These are phyloP conservation scores for Tylopilus intermedius DNA, from an alignment of 768 basidiomycete genomes.

Conservation along the genomic window DNA sequence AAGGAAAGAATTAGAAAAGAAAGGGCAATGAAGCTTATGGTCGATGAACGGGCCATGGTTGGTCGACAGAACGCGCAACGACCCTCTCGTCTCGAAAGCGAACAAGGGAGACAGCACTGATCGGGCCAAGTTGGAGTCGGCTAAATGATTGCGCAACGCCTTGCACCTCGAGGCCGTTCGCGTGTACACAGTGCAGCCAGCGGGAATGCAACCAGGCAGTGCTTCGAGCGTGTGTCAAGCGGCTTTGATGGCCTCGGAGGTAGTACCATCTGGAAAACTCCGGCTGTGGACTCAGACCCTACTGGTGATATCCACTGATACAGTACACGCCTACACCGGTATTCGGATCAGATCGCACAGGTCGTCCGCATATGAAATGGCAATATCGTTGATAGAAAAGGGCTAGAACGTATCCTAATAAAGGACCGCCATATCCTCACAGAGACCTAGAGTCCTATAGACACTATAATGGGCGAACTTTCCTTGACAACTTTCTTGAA, in stretches of 20 bases:
- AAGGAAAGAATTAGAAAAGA: slow-evolving; percentile 28
- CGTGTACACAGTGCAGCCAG: slow-evolving; percentile 21
- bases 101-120: slow-evolving; percentile 1
- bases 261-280: not conserved
- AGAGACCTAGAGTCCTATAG: slow-evolving; percentile 17
- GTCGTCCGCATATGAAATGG: not conserved
- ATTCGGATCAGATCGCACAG: not conserved
- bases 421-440: not conserved
- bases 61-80: not conserved
- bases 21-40: slow-evolving; percentile 17
- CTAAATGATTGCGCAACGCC: slow-evolving; percentile 19
- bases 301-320: not conserved
- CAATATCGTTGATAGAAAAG: not conserved
- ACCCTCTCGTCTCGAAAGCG: slow-evolving; percentile 5
- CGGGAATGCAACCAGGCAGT: slow-evolving; percentile 19
- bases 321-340: not conserved
- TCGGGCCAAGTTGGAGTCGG: slow-evolving; percentile 13
- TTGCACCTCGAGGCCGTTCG: slow-evolving; percentile 22
- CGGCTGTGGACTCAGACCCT: not conserved
- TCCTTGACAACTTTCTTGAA: slow-evolving; percentile 45
- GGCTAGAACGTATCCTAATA: not conserved
- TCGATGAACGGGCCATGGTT: slow-evolving; percentile 23
- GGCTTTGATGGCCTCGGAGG: not conserved
- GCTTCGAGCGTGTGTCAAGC: slow-evolving; percentile 4
- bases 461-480: slow-evolving; percentile 17